Conservation (phyloP, 257 asterid genomes). For the Przewalskia tangutica region DNA sequence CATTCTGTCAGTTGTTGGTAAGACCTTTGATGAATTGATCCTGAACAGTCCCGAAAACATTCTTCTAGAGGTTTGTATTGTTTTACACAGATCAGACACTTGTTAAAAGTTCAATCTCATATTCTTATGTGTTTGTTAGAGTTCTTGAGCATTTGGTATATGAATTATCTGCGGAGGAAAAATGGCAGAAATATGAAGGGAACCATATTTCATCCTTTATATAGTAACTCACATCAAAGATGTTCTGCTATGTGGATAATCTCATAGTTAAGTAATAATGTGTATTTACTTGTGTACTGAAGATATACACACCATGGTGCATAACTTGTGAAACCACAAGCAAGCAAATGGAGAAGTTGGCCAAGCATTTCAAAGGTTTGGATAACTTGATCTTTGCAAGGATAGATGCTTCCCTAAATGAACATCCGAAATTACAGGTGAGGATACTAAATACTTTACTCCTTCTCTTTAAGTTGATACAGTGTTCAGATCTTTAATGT, state of each 20-base stretch:
- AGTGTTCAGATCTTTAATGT: neutral
- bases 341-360: constrained; percentile 91
- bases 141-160: neutral
- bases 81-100: neutral
- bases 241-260: neutral
- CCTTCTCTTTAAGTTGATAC: neutral
- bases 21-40: constrained; percentile 73
- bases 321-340: constrained; percentile 69
- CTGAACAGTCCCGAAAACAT: constrained; percentile 46
- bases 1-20: constrained; percentile 66
- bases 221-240: neutral
- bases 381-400: constrained; percentile 67
- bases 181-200: neutral
- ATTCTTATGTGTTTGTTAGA: neutral
- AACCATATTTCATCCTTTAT: neutral
- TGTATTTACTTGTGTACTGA: neutral
- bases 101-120: neutral
- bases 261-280: neutral
- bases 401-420: constrained; percentile 80
- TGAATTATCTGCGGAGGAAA: neutral
- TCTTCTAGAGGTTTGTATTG: constrained; percentile 61
- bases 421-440: constrained; percentile 75
- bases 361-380: constrained; percentile 89
- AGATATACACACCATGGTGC: constrained; percentile 98
- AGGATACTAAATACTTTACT: neutral